Evolutionary conservation across 805 yeast species (phyloP).

Genomic region (Candida chauliodis): DNA sequence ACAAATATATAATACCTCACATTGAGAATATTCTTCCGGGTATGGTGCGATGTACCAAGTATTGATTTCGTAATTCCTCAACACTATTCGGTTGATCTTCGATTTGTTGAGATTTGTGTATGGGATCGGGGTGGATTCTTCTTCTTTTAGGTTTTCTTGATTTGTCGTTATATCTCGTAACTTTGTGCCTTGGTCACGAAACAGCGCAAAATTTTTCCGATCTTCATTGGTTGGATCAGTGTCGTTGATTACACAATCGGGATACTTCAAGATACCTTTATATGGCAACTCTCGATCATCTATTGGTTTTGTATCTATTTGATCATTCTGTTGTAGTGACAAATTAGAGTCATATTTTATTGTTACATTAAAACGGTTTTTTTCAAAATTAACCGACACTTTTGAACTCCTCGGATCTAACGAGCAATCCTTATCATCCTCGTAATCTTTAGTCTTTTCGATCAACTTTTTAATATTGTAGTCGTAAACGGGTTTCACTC

Average conservation of each 20-base stretch:
- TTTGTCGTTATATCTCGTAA: slow-evolving; percentile 16
- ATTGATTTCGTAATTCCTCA: slow-evolving; percentile 70
- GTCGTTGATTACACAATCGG: slow-evolving; percentile 54
- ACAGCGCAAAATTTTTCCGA: slow-evolving; percentile 43
- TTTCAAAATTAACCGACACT: not conserved
- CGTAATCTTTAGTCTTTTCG: slow-evolving; percentile 12
- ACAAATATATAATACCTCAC: slow-evolving; percentile 67
- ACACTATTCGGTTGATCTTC: slow-evolving; percentile 60
- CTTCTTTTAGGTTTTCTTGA: not conserved
- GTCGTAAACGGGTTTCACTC: slow-evolving; percentile 15
- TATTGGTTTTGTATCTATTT: not conserved
- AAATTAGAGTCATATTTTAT: slow-evolving; percentile 1
- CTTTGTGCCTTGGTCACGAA: slow-evolving; percentile 36
- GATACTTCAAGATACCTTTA: slow-evolving; percentile 58
- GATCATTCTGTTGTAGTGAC: not conserved
- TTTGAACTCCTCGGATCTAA: not conserved
- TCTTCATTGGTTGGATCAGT: slow-evolving; percentile 60
- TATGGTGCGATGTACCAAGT: slow-evolving; percentile 95
- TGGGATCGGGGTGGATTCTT: slow-evolving; percentile 8
- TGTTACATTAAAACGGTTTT: slow-evolving; percentile 1
- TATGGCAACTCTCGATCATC: slow-evolving; percentile 52
- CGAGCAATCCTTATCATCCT: not conserved
- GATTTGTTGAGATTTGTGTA: slow-evolving; percentile 14
- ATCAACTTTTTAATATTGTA: slow-evolving; percentile 19
- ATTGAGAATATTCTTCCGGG: slow-evolving; percentile 76